Percentiles rank a stretch among this genome's conserved stretches.
phyloP scores from a whole-genome alignment of 768 basidiomycete species.

The Tylopilus cervinicoccineus region DNA sequence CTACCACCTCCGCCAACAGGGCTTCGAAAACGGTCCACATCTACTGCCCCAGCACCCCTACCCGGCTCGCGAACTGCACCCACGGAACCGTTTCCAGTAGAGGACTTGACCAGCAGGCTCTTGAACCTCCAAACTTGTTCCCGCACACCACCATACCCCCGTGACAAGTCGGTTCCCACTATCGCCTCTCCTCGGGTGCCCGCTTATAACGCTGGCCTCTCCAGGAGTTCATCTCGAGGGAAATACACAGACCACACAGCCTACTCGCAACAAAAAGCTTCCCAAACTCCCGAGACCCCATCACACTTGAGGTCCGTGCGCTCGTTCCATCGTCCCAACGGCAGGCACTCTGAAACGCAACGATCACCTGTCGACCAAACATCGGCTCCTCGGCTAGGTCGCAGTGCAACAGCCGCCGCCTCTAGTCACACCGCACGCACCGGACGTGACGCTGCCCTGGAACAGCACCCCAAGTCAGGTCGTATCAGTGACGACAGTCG shows the following conservation, averaged over 20 bases:
- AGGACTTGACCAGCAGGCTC: slow-evolving; percentile 58
- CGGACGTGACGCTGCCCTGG: slow-evolving; percentile 17
- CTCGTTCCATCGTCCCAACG: slow-evolving; percentile 56
- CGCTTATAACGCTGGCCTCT: slow-evolving; percentile 9
- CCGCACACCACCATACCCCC: slow-evolving; percentile 11
- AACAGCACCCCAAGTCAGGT: slow-evolving; percentile 15
- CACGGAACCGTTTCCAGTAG: slow-evolving; percentile 42
- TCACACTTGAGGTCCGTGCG: slow-evolving; percentile 45
- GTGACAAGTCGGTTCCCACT: slow-evolving; percentile 10
- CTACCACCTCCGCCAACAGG: slow-evolving; percentile 37
- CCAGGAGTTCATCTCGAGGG: slow-evolving; percentile 23
- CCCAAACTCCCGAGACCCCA: slow-evolving; percentile 18
- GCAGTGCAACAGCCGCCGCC: slow-evolving; percentile 33
- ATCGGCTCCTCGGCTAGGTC: slow-evolving; percentile 29
- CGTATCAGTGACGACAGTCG: slow-evolving; percentile 28
- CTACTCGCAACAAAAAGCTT: slow-evolving; percentile 18
- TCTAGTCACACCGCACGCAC: slow-evolving; percentile 11
- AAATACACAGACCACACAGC: slow-evolving; percentile 10
- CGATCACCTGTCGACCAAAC: slow-evolving; percentile 31
- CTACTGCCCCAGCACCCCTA: slow-evolving; percentile 20
- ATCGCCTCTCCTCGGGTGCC: slow-evolving; percentile 10
- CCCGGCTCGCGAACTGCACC: slow-evolving; percentile 32
- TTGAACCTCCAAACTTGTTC: slow-evolving; percentile 42
- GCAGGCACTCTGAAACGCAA: slow-evolving; percentile 32
- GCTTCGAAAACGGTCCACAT: slow-evolving; percentile 33